Percentiles rank a stretch among this genome's conserved stretches.
Evolutionary conservation across 2,329 filamentous ascomycete species (phyloP).

Genomic region (Neopestalotiopsis clavispora): DNA sequence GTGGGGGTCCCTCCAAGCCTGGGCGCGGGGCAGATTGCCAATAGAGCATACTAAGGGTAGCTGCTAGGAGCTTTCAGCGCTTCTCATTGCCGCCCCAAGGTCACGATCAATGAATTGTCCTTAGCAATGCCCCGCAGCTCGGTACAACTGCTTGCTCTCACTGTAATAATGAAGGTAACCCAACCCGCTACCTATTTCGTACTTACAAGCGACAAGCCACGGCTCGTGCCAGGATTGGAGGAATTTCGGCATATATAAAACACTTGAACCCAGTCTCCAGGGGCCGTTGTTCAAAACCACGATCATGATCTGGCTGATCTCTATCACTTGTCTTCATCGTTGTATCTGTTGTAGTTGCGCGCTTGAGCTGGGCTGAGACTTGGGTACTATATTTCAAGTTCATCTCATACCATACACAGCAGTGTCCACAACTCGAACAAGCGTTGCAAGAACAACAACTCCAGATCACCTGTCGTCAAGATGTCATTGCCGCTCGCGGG

Average conservation of each 20-base stretch:
- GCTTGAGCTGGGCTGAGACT: not conserved
- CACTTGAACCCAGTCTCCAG: not conserved
- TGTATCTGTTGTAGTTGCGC: not conserved
- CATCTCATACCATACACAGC: not conserved
- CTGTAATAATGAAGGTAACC: not conserved
- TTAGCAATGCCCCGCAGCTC: conserved; percentile 9
- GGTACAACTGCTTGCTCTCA: not conserved
- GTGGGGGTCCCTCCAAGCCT: not conserved
- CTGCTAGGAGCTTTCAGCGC: not conserved
- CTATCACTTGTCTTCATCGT: not conserved
- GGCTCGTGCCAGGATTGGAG: conserved; percentile 10
- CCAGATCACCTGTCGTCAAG: not conserved
- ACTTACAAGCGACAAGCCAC: conserved; percentile 3
- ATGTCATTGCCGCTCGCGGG: conserved; percentile 56
- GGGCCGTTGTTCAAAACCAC: not conserved
- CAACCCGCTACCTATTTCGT: not conserved
- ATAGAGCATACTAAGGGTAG: too few species aligned
- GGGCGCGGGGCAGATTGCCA: not conserved
- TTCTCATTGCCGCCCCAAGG: not conserved
- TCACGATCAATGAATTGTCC: not conserved
- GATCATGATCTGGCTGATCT: too few species aligned
- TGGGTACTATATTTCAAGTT: not conserved
- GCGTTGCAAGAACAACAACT: not conserved
- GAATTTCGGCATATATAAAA: conserved; percentile 9
- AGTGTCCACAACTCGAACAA: not conserved